Evolutionary conservation across 768 basidiomycete species (phyloP).

Genomic region (Termitomyces sp.): DNA sequence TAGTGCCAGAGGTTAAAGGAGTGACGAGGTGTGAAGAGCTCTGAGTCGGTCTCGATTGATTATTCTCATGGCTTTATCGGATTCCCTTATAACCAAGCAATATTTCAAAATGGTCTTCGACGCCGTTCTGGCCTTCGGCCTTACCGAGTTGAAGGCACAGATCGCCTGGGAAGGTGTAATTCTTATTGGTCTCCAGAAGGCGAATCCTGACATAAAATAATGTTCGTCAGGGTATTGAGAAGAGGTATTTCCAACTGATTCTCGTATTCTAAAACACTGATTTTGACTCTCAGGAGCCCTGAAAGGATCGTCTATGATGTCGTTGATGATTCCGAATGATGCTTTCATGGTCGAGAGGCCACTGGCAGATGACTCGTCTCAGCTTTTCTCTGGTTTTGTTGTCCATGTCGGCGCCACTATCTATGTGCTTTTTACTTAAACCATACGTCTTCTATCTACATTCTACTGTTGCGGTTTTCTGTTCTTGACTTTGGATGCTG

Average conservation of each 20-base stretch:
- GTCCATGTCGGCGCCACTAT: too few relatives aligned
- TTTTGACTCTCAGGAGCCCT: not conserved
- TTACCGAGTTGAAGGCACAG: too few relatives aligned
- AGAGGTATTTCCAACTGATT: not conserved
- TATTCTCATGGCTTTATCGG: conserved; percentile 17
- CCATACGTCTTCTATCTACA: not conserved
- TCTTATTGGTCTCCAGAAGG: not conserved
- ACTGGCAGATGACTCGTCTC: too few relatives aligned
- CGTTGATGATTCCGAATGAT: too few relatives aligned
- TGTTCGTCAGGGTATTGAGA: not conserved
- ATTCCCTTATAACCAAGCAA: too few relatives aligned
- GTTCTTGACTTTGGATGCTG: not conserved
- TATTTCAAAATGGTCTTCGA: too few relatives aligned
- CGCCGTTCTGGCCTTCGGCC: too few relatives aligned
- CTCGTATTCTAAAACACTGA: not conserved
- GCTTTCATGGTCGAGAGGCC: not conserved
- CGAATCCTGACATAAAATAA: not conserved
- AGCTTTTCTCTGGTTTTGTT: not conserved
- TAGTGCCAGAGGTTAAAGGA: conserved; percentile 34
- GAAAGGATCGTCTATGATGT: not conserved
- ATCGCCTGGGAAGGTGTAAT: too few relatives aligned
- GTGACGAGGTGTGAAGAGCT: conserved; percentile 29
- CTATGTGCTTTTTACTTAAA: not conserved
- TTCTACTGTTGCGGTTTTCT: not conserved
- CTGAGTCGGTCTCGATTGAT: not conserved